These are phyloP conservation scores for Candida mattraensis DNA, from an alignment of 805 yeast species.

Conservation along the genomic window DNA sequence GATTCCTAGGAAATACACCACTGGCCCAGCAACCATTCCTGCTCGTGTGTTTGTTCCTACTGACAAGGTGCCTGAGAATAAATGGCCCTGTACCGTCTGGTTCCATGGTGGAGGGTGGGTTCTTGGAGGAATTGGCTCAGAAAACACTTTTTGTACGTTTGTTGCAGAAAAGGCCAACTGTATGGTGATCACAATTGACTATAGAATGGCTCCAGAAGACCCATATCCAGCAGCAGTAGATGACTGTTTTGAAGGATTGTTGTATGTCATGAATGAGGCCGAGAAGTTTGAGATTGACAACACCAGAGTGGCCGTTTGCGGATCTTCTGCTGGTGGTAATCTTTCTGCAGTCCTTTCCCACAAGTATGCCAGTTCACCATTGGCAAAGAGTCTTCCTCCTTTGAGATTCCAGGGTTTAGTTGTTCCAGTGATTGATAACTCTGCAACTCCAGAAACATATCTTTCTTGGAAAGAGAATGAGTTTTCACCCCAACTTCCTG, in stretches of 20 bases:
- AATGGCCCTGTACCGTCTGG: constrained; percentile 34
- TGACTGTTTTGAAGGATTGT: constrained; percentile 40
- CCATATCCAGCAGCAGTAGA: constrained; percentile 49
- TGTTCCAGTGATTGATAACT: constrained; percentile 45
- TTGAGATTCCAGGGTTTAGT: constrained; percentile 40
- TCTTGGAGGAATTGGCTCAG: constrained; percentile 33
- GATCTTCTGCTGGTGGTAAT: constrained; percentile 48
- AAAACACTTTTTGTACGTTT: constrained; percentile 43
- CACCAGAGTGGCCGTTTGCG: constrained; percentile 40
- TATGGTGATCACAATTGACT: constrained; percentile 44
- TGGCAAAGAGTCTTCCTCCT: constrained; percentile 31
- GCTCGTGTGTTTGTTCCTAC: constrained; percentile 33
- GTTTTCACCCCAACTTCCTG: constrained; percentile 44
- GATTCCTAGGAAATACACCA: constrained; percentile 28
- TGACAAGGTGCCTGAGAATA: constrained; percentile 21
- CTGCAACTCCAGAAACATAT: constrained; percentile 37
- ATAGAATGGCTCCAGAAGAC: constrained; percentile 49
- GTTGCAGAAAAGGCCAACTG: constrained; percentile 38
- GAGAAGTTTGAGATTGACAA: constrained; percentile 31
- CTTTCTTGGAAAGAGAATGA: constrained; percentile 41
- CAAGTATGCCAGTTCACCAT: constrained; percentile 32
- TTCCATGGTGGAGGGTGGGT: constrained; percentile 40
- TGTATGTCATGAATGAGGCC: constrained; percentile 32
- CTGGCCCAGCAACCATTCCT: constrained; percentile 23
- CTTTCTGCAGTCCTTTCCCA: constrained; percentile 37